phyloP scores from a whole-genome alignment of 257 asterid species.

The Vinca minor region DNA sequence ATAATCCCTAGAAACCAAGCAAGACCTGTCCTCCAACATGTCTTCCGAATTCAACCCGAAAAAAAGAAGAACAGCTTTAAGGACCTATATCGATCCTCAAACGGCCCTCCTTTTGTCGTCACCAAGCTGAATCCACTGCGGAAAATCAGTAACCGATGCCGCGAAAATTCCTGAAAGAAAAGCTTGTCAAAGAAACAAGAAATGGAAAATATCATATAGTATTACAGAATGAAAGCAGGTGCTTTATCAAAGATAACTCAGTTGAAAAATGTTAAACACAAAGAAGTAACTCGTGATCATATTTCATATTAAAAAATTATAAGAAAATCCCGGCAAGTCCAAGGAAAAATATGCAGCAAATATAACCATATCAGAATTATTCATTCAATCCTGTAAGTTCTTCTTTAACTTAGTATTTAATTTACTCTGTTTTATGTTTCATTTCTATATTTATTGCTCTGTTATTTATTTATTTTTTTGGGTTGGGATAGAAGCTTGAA shows the following conservation, averaged over 20 bases:
- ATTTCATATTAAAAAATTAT: slow-evolving; percentile 1
- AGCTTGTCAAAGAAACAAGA: background rate
- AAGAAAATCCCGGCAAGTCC: slow-evolving; percentile 2
- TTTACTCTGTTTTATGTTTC: slow-evolving; percentile 8
- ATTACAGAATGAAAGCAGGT: background rate
- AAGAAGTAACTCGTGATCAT: slow-evolving; percentile 7
- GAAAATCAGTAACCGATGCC: slow-evolving; percentile 17
- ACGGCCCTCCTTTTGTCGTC: slow-evolving; percentile 18
- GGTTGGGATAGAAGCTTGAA: slow-evolving; percentile 20
- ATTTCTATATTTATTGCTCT: slow-evolving; percentile 6
- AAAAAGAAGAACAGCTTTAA: slow-evolving; percentile 18
- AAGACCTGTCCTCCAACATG: no score
- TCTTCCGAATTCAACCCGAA: no score
- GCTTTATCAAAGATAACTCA: background rate
- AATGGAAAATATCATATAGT: background rate
- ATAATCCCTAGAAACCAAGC: slow-evolving; percentile 62
- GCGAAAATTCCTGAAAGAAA: slow-evolving; percentile 11
- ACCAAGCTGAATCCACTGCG: slow-evolving; percentile 22
- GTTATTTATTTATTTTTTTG: slow-evolving; percentile 11
- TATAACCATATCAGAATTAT: no score
- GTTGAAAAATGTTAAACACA: background rate
- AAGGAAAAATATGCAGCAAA: background rate
- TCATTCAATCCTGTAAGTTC: slow-evolving; percentile 67
- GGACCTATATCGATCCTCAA: slow-evolving; percentile 12
- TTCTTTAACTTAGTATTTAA: background rate